Base-by-base conservation (phyloP, 179 eudicot genomes). In the Corrigiola litoralis region DNA sequence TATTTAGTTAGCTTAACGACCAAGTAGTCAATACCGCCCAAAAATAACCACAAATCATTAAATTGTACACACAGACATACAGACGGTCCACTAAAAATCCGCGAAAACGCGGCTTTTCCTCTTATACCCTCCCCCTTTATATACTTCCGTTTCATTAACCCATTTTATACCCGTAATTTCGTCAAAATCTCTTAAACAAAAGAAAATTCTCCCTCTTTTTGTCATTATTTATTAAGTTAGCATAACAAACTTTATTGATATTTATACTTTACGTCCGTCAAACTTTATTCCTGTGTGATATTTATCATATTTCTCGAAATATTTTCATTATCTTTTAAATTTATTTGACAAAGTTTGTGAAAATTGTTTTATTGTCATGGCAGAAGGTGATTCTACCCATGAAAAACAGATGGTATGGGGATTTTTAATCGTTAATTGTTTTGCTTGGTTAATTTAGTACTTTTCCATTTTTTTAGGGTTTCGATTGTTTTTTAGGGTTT, bases 21-120 rank as follows among this genome's bases (percentile, higher is more conserved):
- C 65, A 61, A 67, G 77, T 60, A 60, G 63, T 61, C 37, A 61
- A 54, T 18, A 9, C n/a, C n/a, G n/a, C n/a, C n/a, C n/a, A n/a
- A n/a, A n/a, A n/a, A n/a, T n/a, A n/a, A n/a, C n/a, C n/a, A n/a
- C n/a, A 18, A 11, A 40, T 1, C 13, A 33, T 55, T 38, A 55
- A 47, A 40, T 5, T 37, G 31, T 50, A 50, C 52, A 65, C 16
- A 7, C 6, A 0, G 18, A 11, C 27, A 48, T 27, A 41, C 47
- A 60, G n/a, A 17, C 55, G 72, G 72, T 34, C 72, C 63, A 52
- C 38, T 57, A 6, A 20, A 51, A 56, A 32, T 29, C 34, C 64
- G 50, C 17, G 2, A 6, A 20, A 5, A 32, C 63, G 18, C 9
- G 4, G 16, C 20, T 28, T 33, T 71, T 64, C 58, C 61, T 4